phyloP scores from a whole-genome alignment of 2,329 filamentous ascomycete species.

The Endoconidiophora polonica region DNA sequence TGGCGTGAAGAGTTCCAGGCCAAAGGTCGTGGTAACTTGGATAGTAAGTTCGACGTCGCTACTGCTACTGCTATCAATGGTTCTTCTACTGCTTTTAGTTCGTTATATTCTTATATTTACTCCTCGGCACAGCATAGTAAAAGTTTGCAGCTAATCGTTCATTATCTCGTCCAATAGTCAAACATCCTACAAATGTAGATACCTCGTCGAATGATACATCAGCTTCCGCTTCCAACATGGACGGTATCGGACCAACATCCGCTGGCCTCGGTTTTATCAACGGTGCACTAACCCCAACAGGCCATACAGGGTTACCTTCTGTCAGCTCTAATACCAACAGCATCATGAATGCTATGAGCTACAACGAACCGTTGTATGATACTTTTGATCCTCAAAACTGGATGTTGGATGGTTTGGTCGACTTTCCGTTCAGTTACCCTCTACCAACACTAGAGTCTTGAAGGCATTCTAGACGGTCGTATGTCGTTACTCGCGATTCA shows the following conservation, averaged over 20 bases:
- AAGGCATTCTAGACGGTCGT: background rate
- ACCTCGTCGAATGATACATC: slow-evolving; percentile 54
- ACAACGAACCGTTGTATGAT: slow-evolving; percentile 58
- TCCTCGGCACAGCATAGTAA: background rate
- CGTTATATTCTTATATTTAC: slow-evolving; percentile 1
- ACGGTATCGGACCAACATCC: slow-evolving; percentile 34
- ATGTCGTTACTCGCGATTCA: no score
- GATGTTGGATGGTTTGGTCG: slow-evolving; percentile 75
- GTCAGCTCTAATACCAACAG: slow-evolving; percentile 23
- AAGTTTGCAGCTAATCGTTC: background rate
- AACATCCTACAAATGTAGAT: slow-evolving; percentile 75
- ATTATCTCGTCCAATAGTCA: slow-evolving; percentile 25
- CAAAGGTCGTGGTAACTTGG: slow-evolving; percentile 50
- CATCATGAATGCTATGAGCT: slow-evolving; percentile 34
- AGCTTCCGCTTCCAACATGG: slow-evolving; percentile 39
- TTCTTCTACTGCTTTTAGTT: background rate
- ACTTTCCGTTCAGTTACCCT: slow-evolving; percentile 53
- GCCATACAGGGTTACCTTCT: slow-evolving; percentile 24
- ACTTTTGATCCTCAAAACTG: slow-evolving; percentile 87
- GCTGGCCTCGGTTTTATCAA: slow-evolving; percentile 32
- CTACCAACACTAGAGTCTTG: slow-evolving; percentile 31
- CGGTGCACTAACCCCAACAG: slow-evolving; percentile 35
- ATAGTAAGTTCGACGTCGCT: slow-evolving; percentile 37
- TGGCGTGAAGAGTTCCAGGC: slow-evolving; percentile 69
- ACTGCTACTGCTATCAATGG: background rate